Evolutionary conservation across 139 green algal species (phyloP).

Genomic region (Zygnema cylindricum): DNA sequence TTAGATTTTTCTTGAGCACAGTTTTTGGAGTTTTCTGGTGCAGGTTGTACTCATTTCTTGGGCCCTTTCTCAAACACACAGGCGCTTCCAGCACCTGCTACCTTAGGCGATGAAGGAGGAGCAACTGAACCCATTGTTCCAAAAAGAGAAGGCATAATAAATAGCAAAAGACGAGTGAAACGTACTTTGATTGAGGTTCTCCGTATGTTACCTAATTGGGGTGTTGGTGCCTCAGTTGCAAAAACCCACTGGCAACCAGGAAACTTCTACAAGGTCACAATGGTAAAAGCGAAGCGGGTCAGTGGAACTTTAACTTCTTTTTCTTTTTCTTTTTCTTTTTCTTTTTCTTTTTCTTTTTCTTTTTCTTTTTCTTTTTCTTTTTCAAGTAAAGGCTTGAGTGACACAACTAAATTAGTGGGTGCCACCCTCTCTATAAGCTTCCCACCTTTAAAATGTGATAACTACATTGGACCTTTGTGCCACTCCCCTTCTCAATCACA

Average conservation of each 20-base stretch:
- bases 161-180: background rate
- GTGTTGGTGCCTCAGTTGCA: background rate
- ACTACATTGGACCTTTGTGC: too few relatives aligned
- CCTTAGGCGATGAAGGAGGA: background rate
- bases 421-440: too few relatives aligned
- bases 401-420: too few relatives aligned
- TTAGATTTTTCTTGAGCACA: background rate
- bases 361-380: too few relatives aligned
- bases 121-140: background rate
- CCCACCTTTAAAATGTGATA: too few relatives aligned
- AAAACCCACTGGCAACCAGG: slow-evolving; percentile 9
- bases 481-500: too few relatives aligned
- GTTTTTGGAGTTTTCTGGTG: too few relatives aligned
- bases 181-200: background rate
- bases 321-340: too few relatives aligned
- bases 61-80: background rate
- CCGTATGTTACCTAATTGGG: slow-evolving; percentile 8
- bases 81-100: background rate
- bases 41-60: background rate
- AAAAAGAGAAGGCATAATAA: background rate
- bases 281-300: background rate
- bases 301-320: background rate
- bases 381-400: too few relatives aligned
- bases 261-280: slow-evolving; percentile 11
- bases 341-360: too few relatives aligned